Base-by-base conservation (phyloP, 345 rosid genomes). In the Garcia nutans region DNA sequence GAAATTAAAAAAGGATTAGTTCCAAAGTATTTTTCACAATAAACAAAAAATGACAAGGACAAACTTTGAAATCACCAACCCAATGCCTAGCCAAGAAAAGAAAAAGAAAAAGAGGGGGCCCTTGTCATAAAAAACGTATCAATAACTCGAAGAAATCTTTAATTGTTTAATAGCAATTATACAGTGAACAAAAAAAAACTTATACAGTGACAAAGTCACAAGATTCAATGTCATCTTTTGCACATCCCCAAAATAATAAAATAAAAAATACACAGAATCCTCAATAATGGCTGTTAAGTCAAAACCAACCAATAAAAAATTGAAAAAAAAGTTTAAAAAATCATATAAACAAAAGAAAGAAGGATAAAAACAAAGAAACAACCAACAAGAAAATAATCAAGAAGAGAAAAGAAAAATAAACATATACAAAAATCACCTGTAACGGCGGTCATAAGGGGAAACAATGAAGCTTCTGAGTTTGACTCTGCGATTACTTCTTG, bases 371-470 rank as follows among this genome's bases (percentile, higher is more conserved):
- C 13, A 50, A 33, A 2, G n/a, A 68, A 44, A n/a, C 63, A 54
- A 22, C n/a, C 37, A 64, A 8, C 26, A 54, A 61, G 16, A 64
- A 22, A 42, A 65, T 37, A 52, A 42, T 78, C 45, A 60, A 15
- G 26, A 37, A 70, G 28, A 73, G 61, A 42, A 47, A 9, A 58
- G 31, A 28, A 50, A 50, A 8, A n/a, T 10, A 2, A 61, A 73
- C 37, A 44, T 1, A 8, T 47, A 50, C 2, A 50, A 17, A 13
- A 4, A 33, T 44, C 26, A 86, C 99, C 97, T 93, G 91, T 92
- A 96, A 72, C 88, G 91, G 19, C 79, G 98, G 81, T 96, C 89
- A 67, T 92, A 88, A 68, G 99, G 98, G 13, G 97, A 96, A 8
- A 96, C 6, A 68, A 88, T 82, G 84, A 79, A 89, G 44, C 80